phyloP scores from a whole-genome alignment of 257 asterid genomes.

The Solanum okadae region DNA sequence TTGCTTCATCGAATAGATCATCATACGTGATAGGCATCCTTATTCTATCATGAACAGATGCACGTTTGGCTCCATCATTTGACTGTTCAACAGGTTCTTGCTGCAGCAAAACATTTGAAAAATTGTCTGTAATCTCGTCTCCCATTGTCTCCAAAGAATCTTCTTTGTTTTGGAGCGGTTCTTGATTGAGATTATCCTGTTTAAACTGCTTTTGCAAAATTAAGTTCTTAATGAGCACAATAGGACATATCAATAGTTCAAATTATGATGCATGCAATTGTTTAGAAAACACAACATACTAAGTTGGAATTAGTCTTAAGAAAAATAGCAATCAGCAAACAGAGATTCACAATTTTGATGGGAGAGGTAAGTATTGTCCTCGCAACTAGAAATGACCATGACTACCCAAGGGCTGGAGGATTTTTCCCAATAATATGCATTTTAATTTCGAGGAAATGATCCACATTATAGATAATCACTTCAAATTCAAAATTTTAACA shows the following conservation, averaged over 20 bases:
- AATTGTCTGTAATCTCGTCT: background rate
- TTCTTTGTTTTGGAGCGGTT: constrained; percentile 6
- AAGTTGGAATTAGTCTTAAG: background rate
- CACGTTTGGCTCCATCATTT: constrained; percentile 18
- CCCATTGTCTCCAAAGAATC: constrained; percentile 8
- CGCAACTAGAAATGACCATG: background rate
- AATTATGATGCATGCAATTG: background rate
- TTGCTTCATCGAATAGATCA: constrained; percentile 32
- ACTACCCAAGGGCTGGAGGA: background rate
- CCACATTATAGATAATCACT: background rate
- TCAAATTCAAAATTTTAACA: background rate
- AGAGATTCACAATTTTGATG: background rate
- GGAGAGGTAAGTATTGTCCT: background rate
- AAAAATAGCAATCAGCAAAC: background rate
- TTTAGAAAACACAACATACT: background rate
- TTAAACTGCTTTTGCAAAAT: constrained; percentile 68
- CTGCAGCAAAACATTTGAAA: constrained; percentile 5
- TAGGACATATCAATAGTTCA: background rate
- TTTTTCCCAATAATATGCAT: background rate
- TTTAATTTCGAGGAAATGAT: background rate
- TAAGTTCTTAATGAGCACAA: background rate
- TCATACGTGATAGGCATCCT: constrained; percentile 64
- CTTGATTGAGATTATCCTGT: constrained; percentile 23
- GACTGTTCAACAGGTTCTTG: constrained; percentile 17
- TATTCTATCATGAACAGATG: constrained; percentile 59